phyloP scores from a whole-genome alignment of 2,329 filamentous ascomycete genomes.

The Botrytis pseudocinerea region DNA sequence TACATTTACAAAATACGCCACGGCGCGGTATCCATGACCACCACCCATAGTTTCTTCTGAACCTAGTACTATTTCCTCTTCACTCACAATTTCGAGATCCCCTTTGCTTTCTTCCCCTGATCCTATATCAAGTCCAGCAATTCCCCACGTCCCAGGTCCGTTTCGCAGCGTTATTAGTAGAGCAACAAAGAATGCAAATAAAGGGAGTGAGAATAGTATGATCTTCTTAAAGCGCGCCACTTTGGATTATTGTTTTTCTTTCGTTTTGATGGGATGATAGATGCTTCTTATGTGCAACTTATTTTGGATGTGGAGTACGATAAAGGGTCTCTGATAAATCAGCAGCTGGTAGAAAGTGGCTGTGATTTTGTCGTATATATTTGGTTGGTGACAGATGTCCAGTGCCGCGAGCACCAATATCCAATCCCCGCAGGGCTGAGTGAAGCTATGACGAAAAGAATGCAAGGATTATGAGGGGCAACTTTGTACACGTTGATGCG shows the following conservation, averaged over 20 bases:
- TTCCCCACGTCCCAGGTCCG: slow-evolving; percentile 18
- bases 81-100: not conserved
- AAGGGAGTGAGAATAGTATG: slow-evolving; percentile 27
- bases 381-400: slow-evolving; percentile 22
- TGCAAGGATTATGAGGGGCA: slow-evolving; percentile 3
- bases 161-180: slow-evolving; percentile 29
- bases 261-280: not conserved
- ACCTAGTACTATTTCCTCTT: not conserved
- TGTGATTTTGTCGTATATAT: not conserved
- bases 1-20: slow-evolving; percentile 54
- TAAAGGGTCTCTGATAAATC: not conserved
- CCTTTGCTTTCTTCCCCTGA: not conserved
- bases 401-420: slow-evolving; percentile 9
- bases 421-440: slow-evolving; percentile 29
- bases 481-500: slow-evolving; percentile 25
- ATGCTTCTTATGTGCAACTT: not conserved
- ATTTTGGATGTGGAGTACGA: not conserved
- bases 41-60: slow-evolving; percentile 13
- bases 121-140: not conserved
- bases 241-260: slow-evolving; percentile 23
- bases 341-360: slow-evolving; percentile 20
- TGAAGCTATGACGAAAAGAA: slow-evolving; percentile 23
- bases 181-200: slow-evolving; percentile 29
- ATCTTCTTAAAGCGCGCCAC: slow-evolving; percentile 31
- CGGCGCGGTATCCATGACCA: slow-evolving; percentile 57